These are phyloP conservation scores for Fusarium veterinarium DNA, from an alignment of 2,329 filamentous ascomycete species.

Conservation along the genomic window DNA sequence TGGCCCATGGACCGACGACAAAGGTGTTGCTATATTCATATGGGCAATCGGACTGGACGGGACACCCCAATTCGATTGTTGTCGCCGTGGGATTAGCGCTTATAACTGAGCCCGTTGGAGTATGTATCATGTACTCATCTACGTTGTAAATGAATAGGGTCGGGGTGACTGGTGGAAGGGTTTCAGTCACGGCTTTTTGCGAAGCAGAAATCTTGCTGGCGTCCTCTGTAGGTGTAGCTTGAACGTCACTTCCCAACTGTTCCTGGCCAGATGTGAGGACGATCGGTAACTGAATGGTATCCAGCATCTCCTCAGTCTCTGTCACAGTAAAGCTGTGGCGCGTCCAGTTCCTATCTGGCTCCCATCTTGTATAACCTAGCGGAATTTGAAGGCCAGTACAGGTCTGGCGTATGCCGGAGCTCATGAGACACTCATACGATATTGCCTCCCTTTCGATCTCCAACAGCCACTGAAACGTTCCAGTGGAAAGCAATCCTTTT, in stretches of 20 bases:
- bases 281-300: not conserved
- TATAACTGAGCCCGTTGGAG: not conserved
- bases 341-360: not conserved
- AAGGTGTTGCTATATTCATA: conserved; percentile 1
- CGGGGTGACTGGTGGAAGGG: not conserved
- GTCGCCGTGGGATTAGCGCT: not conserved
- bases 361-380: not conserved
- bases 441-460: not conserved
- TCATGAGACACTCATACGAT: not conserved
- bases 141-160: not conserved
- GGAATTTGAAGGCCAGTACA: not conserved
- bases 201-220: not conserved
- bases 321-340: not conserved
- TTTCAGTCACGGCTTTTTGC: not conserved
- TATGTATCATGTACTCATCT: not conserved
- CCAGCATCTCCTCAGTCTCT: not conserved
- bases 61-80: not conserved
- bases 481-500: not conserved
- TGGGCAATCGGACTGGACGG: not conserved
- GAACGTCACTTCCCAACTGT: not conserved
- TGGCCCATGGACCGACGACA: conserved; percentile 17
- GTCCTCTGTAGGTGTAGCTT: not conserved
- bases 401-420: not conserved
- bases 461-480: not conserved
- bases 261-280: not conserved